These are phyloP conservation scores for Fusarium palustre DNA, from an alignment of 2,329 filamentous ascomycete species.

Conservation along the genomic window DNA sequence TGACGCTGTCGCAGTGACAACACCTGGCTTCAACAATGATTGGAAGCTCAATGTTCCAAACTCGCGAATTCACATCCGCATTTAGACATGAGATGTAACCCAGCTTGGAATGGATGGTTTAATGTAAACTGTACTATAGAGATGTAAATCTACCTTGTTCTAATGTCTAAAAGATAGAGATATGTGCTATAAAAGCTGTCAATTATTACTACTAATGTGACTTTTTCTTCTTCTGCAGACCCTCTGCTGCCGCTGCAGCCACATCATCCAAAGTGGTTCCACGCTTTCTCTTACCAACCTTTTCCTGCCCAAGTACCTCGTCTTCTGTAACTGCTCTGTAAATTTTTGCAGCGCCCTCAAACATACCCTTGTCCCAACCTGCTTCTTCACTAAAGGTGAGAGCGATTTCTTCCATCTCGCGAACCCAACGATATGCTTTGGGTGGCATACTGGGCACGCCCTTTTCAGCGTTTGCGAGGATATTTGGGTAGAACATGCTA, in stretches of 20 bases:
- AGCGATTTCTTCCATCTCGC: slow-evolving; percentile 82
- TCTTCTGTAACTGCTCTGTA: slow-evolving; percentile 72
- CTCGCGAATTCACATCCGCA: slow-evolving; percentile 47
- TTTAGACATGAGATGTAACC: slow-evolving; percentile 1
- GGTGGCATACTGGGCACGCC: slow-evolving; percentile 71
- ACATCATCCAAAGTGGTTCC: slow-evolving; percentile 70
- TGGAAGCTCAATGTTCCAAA: slow-evolving; percentile 54
- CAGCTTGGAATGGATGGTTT: background rate
- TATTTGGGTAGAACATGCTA: slow-evolving; percentile 59
- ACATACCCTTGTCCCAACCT: slow-evolving; percentile 68
- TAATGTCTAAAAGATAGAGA: slow-evolving; percentile 7
- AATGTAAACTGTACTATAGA: slow-evolving; percentile 17
- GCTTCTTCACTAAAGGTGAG: slow-evolving; percentile 73
- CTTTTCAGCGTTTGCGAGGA: slow-evolving; percentile 60
- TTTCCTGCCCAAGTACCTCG: slow-evolving; percentile 69
- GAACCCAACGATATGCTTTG: slow-evolving; percentile 83
- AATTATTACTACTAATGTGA: background rate
- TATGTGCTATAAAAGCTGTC: background rate
- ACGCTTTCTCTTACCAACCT: slow-evolving; percentile 65
- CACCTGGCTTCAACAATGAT: slow-evolving; percentile 47
- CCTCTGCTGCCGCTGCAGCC: slow-evolving; percentile 61
- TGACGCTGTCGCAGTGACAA: slow-evolving; percentile 39
- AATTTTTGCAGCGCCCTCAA: slow-evolving; percentile 69
- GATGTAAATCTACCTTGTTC: slow-evolving; percentile 16
- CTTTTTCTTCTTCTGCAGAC: slow-evolving; percentile 59